Conservation (phyloP, 2,329 filamentous ascomycete species). For the Penicillium verrucosum region DNA sequence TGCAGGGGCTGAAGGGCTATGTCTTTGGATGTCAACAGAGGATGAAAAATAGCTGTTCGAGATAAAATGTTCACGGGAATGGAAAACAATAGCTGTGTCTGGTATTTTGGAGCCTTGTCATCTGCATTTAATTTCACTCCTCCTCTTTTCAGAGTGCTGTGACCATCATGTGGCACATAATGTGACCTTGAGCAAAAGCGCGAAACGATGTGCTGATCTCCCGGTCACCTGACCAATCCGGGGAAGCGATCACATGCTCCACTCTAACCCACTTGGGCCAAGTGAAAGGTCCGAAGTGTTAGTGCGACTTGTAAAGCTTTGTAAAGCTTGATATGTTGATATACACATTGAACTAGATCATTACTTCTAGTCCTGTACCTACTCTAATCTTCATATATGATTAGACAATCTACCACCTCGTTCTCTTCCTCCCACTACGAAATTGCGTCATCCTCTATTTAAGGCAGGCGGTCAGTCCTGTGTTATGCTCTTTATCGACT, state of each 20-base stretch:
- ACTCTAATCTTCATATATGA: neutral
- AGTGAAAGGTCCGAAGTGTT: neutral
- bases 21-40: neutral
- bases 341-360: neutral
- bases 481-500: neutral
- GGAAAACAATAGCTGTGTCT: neutral
- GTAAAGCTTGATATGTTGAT: neutral
- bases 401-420: neutral
- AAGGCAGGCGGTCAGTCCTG: slow-evolving; percentile 6
- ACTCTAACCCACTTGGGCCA: slow-evolving; percentile 6
- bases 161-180: slow-evolving; percentile 7
- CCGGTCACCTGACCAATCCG: slow-evolving; percentile 7
- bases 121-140: neutral
- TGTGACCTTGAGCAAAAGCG: slow-evolving; percentile 3
- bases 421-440: neutral
- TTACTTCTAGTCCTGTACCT: neutral
- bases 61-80: neutral
- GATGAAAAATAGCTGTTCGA: neutral
- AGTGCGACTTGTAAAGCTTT: neutral
- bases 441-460: neutral
- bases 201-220: neutral
- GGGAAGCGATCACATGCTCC: slow-evolving; percentile 6
- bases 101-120: slow-evolving; percentile 14
- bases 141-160: neutral
- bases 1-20: slow-evolving; percentile 11